Conservation (phyloP, 257 asterid genomes). For the Solanum chiquidenum region DNA sequence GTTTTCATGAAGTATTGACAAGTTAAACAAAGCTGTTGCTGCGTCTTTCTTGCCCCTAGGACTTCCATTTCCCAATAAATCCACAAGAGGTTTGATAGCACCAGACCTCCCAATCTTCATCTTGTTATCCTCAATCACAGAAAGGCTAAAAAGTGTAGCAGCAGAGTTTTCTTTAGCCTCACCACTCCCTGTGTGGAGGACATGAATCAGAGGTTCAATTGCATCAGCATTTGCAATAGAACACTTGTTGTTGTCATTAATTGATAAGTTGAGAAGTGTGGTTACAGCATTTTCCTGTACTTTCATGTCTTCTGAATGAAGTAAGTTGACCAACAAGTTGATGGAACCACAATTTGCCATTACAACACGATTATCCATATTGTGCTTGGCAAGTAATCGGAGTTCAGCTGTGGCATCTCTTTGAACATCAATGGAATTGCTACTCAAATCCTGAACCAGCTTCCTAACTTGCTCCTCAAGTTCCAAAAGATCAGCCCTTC, state of each 20-base stretch:
- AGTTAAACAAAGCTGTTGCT: constrained; percentile 26
- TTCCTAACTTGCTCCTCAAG: constrained; percentile 18
- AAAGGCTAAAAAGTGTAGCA: constrained; percentile 34
- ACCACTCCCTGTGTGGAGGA: constrained; percentile 20
- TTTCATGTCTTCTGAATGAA: constrained; percentile 12
- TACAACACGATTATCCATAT: constrained; percentile 29
- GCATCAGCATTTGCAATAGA: constrained; percentile 26
- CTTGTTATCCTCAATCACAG: constrained; percentile 28
- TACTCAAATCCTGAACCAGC: constrained; percentile 20
- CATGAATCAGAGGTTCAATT: constrained; percentile 28
- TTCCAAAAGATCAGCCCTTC: constrained; percentile 20
- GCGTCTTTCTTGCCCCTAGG: constrained; percentile 33
- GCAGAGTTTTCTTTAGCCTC: constrained; percentile 32
- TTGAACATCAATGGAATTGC: constrained; percentile 15
- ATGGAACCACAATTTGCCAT: constrained; percentile 28
- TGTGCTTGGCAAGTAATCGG: constrained; percentile 31
- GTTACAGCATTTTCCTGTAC: constrained; percentile 32
- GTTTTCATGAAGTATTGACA: constrained; percentile 27
- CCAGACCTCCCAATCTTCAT: constrained; percentile 30
- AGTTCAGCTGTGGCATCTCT: constrained; percentile 26
- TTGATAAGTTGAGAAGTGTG: constrained; percentile 28
- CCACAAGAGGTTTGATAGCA: constrained; percentile 23
- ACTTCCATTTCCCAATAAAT: constrained; percentile 24
- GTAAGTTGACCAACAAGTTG: constrained; percentile 19
- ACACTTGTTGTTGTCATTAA: constrained; percentile 22